Conservation (phyloP, 305 asterid species). For the Solanum hybrid region DNA sequence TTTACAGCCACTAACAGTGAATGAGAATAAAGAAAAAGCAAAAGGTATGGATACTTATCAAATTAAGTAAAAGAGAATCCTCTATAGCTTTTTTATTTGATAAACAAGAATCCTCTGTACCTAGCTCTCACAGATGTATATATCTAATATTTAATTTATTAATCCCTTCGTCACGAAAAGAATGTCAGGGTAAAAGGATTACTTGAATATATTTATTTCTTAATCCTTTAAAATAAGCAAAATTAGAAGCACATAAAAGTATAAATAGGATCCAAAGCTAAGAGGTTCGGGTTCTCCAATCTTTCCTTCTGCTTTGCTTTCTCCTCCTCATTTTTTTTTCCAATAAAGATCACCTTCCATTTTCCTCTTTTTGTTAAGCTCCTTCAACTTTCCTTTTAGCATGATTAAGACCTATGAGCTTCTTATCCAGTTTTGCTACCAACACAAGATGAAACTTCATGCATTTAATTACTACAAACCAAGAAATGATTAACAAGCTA, state of each 20-base stretch:
- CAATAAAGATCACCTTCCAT: not conserved
- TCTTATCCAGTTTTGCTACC: not conserved
- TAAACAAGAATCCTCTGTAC: not conserved
- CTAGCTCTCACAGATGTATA: not conserved
- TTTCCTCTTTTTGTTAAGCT: not conserved
- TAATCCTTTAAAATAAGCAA: not conserved
- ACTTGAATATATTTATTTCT: not conserved
- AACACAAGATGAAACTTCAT: not conserved
- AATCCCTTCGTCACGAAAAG: not conserved
- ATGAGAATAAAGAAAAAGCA: not conserved
- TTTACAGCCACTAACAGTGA: not conserved
- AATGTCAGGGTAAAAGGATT: not conserved
- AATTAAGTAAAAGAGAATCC: not conserved
- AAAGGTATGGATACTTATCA: not conserved
- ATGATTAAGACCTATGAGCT: not conserved
- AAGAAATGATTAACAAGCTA: conserved; percentile 2
- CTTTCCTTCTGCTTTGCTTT: not conserved
- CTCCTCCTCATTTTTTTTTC: not conserved
- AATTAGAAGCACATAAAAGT: not conserved
- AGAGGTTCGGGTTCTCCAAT: not conserved
- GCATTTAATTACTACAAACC: not conserved
- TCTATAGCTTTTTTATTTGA: not conserved
- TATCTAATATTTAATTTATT: not conserved
- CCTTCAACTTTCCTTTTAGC: not conserved
- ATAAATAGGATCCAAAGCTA: not conserved